Conservation (phyloP, 176 grass and related monocot genomes). For the sorghum (Sorghum bicolor) region DNA sequence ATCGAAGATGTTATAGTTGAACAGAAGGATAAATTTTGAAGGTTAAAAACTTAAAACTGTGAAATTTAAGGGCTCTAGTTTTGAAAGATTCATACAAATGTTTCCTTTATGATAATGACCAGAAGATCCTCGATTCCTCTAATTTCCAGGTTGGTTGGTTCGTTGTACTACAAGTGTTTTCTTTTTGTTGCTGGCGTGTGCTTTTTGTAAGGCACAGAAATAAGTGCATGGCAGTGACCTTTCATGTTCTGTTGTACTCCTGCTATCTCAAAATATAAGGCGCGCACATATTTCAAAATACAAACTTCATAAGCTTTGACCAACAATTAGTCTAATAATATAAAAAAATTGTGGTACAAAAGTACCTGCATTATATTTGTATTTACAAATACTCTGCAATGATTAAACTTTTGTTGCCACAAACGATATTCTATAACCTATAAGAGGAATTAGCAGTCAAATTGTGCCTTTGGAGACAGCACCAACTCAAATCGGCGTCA, state of each 20-base stretch:
- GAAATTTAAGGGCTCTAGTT: slow-evolving; percentile 75
- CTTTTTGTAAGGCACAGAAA: slow-evolving; percentile 8
- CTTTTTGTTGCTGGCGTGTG: neutral
- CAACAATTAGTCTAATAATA: no score
- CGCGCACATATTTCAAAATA: no score
- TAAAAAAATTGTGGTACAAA: no score
- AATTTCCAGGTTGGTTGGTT: slow-evolving; percentile 81
- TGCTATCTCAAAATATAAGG: no score
- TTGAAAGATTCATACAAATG: slow-evolving; percentile 72
- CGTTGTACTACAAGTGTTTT: neutral
- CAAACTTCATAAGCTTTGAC: no score
- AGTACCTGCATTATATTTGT: no score
- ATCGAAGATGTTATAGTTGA: slow-evolving; percentile 25
- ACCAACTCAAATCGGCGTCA: no score
- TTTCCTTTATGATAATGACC: slow-evolving; percentile 75
- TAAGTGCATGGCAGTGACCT: neutral
- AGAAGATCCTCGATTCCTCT: slow-evolving; percentile 67
- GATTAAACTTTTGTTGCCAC: no score
- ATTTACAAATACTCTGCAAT: no score
- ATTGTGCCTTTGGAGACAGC: no score
- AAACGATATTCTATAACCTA: no score
- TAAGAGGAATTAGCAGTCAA: no score
- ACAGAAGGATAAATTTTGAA: slow-evolving; percentile 34
- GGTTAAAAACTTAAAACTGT: slow-evolving; percentile 37
- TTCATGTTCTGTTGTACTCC: neutral